These are phyloP conservation scores for Arabidopsis hybrid DNA, from an alignment of 441 rosid species.

Conservation along the genomic window DNA sequence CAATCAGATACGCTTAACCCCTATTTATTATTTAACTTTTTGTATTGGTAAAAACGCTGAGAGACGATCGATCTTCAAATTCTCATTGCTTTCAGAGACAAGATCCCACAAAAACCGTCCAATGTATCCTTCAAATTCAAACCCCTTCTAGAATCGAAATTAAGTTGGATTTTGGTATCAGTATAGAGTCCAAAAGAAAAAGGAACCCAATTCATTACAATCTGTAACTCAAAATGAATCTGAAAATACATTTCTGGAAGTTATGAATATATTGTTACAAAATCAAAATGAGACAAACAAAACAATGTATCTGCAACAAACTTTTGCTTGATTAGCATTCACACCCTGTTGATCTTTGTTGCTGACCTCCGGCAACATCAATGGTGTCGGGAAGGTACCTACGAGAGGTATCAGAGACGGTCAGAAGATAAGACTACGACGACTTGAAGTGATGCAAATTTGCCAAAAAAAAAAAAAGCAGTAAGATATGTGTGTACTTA, in stretches of 20 bases:
- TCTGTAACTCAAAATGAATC: conserved; percentile 15
- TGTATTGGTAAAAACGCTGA: no score
- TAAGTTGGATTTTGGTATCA: background rate
- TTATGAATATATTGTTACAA: conserved; percentile 27
- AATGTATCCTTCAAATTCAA: no score
- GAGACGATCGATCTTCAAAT: no score
- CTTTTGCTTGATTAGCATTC: conserved; percentile 53
- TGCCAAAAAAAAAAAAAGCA: background rate
- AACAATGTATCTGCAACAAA: background rate
- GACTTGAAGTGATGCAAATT: background rate
- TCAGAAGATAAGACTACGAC: background rate
- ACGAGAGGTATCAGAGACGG: background rate
- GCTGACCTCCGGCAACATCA: conserved; percentile 63
- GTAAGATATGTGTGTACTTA: conserved; percentile 46
- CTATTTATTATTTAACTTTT: no score
- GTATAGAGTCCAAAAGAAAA: conserved; percentile 41
- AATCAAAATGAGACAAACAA: conserved; percentile 24
- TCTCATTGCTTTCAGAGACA: no score
- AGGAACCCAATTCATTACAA: background rate
- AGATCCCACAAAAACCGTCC: no score
- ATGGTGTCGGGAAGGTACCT: conserved; percentile 86
- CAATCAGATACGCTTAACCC: no score
- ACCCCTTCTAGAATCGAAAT: no score
- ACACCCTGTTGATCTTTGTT: conserved; percentile 75
- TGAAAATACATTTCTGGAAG: conserved; percentile 14